A percentile compares a stretch with the other conserved stretches of the same genome.
Conservation (phyloP, 73 alveolate genomes). For the Paramecium pentaurelia region DNA sequence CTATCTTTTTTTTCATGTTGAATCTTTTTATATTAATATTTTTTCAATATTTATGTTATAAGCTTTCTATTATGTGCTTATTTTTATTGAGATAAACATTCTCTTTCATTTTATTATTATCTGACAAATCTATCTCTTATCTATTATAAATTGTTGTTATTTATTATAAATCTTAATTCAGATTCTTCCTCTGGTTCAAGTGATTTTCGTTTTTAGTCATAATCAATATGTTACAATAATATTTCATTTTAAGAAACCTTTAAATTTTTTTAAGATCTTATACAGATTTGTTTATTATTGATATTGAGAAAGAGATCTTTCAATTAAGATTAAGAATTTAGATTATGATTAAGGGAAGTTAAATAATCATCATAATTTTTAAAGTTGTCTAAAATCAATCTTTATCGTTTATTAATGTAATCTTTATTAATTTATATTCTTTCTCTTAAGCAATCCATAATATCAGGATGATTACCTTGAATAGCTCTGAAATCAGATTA, state of each 20-base stretch:
- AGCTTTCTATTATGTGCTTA: background rate
- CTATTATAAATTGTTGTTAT: background rate
- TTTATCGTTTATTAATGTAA: background rate
- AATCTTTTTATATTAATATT: background rate
- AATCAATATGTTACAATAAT: background rate
- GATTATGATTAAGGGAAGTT: background rate
- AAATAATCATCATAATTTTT: background rate
- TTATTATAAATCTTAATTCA: background rate
- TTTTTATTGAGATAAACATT: background rate
- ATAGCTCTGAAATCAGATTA: background rate
- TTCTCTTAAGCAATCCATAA: slow-evolving; percentile 1
- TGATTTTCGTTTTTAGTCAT: background rate
- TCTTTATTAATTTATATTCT: background rate
- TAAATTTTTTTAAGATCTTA: background rate
- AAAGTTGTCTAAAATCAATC: background rate
- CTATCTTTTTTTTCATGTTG: background rate
- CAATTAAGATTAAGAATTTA: background rate
- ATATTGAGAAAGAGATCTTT: background rate
- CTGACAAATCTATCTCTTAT: background rate
- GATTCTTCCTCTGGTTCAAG: background rate
- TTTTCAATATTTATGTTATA: background rate
- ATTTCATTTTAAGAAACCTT: background rate
- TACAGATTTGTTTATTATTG: background rate
- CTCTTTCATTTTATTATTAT: background rate
- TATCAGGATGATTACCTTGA: background rate